Percentiles rank a stretch among this genome's conserved stretches.
Conservation (phyloP, 257 asterid species). For the Lycium ferocissimum region DNA sequence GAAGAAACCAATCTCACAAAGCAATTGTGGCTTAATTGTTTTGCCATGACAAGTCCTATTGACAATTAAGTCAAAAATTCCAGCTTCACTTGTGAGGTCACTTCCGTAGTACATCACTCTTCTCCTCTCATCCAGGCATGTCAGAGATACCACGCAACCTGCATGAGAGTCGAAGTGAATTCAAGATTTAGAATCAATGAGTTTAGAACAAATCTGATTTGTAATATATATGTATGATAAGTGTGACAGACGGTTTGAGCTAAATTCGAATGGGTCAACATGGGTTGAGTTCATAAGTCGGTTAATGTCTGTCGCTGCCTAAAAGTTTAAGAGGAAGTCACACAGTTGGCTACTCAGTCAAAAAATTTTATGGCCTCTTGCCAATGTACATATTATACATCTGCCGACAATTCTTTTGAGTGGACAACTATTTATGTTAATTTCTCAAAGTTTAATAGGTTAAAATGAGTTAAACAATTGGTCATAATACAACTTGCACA, state of each 20-base stretch:
- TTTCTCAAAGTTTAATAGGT: no score
- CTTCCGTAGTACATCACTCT: conserved; percentile 75
- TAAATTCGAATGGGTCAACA: not conserved
- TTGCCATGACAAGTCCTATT: conserved; percentile 55
- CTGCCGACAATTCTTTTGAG: not conserved
- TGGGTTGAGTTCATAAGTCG: not conserved
- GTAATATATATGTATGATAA: not conserved
- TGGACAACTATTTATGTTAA: no score
- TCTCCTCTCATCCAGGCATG: conserved; percentile 72
- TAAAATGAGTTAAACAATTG: not conserved
- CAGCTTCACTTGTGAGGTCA: conserved; percentile 68
- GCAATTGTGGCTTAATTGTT: conserved; percentile 59
- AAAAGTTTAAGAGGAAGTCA: not conserved
- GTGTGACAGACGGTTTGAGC: not conserved
- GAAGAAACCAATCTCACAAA: conserved; percentile 79
- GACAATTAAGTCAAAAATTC: conserved; percentile 59
- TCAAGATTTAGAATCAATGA: not conserved
- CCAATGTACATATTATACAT: no score
- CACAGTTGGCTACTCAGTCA: not conserved
- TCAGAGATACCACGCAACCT: conserved; percentile 79
- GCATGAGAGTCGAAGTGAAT: not conserved
- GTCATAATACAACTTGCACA: not conserved
- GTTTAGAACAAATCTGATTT: not conserved
- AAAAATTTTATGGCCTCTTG: no score
- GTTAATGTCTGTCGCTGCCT: not conserved